Evolutionary conservation across 225 moss, liverwort and hornwort species (phyloP), one percentile per base, ranked within the genome.

Genomic region (Bryum argenteum): DNA sequence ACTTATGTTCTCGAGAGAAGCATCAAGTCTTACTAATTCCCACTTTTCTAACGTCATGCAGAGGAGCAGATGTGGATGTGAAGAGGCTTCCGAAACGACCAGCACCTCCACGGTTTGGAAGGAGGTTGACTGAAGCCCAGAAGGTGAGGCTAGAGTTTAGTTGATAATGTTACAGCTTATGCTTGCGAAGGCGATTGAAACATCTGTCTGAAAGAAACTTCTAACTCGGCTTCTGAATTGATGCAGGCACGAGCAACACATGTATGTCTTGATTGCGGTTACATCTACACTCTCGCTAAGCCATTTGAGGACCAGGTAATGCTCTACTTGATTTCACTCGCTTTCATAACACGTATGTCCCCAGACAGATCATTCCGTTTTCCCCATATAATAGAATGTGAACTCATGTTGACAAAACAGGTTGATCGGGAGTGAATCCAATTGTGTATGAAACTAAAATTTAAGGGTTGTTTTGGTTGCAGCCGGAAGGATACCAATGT

Each of bases 231-330:
- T 65, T 63, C 3, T 72, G 72, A 58, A 69, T 64, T 72, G 63
- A 63, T 70, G 43, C 85, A 97, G 97, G 80, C 81, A 55, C 88
- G 97, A 59, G 97, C 97, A 40, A 90, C 97, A 51, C 97, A 97
- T 45, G 79, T 97, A 47, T 97, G 97, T 76, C 78, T 97, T 63
- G 97, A 97, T 65, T 97, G 97, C 61, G 97, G 97, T 71, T 97
- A 91, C 82, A 85, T 97, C 45, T 97, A 97, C 78, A 94, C 92
- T 21, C 80, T 97, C 76, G 58, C 89, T 23, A 97, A 97, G 78
- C 15, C 80, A 53, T 97, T 97, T 63, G 93, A 92, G 8, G 97
- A 94, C 0, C 97, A 97, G 92, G 97, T 97, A 79, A 74, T 24
- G 2, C 48, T 60, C 24, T 50, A 65, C 26, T 54, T 47, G 14